These are phyloP conservation scores for Pseudogymnoascus verrucosus DNA, from an alignment of 2,329 filamentous ascomycete genomes.

Conservation along the genomic window DNA sequence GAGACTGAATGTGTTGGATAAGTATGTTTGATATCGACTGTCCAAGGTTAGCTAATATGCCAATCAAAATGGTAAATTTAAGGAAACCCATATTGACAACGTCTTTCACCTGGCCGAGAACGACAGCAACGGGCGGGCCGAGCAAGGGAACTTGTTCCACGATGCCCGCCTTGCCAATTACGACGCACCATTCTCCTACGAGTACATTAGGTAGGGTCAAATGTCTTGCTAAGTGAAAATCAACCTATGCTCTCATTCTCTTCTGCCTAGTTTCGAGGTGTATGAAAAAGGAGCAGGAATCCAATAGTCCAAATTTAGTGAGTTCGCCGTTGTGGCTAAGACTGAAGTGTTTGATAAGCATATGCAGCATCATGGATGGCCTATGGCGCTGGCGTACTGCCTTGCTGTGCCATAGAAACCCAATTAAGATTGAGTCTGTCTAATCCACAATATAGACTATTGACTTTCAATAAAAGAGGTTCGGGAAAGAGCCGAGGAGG, in stretches of 20 bases:
- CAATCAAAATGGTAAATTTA: not conserved
- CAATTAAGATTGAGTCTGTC: not conserved
- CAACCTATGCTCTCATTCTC: no score
- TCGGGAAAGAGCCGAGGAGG: not conserved
- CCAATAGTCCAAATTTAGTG: not conserved
- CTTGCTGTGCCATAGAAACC: no score
- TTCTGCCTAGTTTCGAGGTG: no score
- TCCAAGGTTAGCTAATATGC: not conserved
- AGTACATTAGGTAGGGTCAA: no score
- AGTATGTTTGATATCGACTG: not conserved
- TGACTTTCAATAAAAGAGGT: not conserved
- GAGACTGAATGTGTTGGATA: not conserved
- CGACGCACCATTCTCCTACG: no score
- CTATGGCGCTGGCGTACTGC: no score
- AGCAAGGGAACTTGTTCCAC: conserved; percentile 24
- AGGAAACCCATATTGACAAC: conserved; percentile 23
- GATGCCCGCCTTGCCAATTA: conserved; percentile 30
- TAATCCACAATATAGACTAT: not conserved
- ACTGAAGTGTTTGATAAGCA: not conserved
- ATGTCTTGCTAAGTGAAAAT: no score
- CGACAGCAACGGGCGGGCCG: conserved; percentile 23
- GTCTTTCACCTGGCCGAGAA: conserved; percentile 22
- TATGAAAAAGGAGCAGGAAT: not conserved
- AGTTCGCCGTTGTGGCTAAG: no score
- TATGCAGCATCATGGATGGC: not conserved